Base-by-base conservation (phyloP, 306 rosid species). In the Hippophae gyantsensis region DNA sequence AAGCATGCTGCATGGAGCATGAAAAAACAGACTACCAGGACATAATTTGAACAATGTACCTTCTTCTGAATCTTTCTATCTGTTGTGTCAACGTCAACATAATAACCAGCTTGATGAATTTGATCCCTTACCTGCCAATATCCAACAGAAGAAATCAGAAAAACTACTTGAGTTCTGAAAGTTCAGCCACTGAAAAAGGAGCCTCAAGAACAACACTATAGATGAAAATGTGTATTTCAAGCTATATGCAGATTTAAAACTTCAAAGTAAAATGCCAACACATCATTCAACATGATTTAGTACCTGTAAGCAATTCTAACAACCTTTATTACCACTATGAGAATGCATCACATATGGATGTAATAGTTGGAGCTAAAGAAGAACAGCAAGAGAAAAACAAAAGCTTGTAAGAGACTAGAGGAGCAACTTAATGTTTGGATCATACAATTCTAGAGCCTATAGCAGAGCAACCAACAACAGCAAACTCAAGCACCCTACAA, bases 21-120 rank as follows among this genome's bases (percentile, higher is more conserved):
- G 3, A 2, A 25, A 43, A 62, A 14, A 25, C 48, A 52, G 45
- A 52, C 4, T n/a, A 1, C 8, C 27, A 51, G 48, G 6, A 52
- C 27, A 32, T 41, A 11, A 48, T 57, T 57, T 4, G 44, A 61
- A 57, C 23, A 59, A 10, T 46, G 6, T 13, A 87, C 96, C 92
- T 90, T 90, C 72, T 90, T 90, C 72, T 90, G 95, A 65, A 90
- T 90, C 78, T 84, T 90, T 75, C 98, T 72, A 61, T 87, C 96
- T 44, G 86, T 85, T 23, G 76, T 83, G 74, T 90, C 98, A 61
- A 80, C 95, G 40, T 90, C 98, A 40, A 83, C 95, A 45, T 74
- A 61, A 68, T 68, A 90, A 63, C 95, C 98, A 48, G 86, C 92
- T 53, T 73, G 68, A 66, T 83, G 90, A 71, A 90, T 81, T 70